Base-by-base conservation (phyloP, 2,329 filamentous ascomycete species). In the Huntiella omanensis region DNA sequence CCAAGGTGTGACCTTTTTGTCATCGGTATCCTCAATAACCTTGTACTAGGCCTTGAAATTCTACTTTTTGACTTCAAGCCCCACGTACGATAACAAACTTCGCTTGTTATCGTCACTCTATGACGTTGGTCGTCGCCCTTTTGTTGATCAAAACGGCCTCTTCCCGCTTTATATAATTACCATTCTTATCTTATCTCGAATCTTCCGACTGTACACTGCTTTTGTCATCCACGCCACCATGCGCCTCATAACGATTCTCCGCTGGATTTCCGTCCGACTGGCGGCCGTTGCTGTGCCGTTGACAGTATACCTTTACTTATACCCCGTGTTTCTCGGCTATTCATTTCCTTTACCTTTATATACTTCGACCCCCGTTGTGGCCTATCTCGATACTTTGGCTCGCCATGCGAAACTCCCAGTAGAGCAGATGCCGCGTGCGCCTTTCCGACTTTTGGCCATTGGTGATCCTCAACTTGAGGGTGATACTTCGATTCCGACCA, bases 381-480 rank as follows among this genome's bases (percentile, higher is more conserved):
- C 51, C 33, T 50, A 48, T 36, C 36, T 52, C 32, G 42, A 51
- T 35, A 48, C 46, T 37, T 19, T 34, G 32, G 33, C 33, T 10
- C 51, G 51, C 12, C 51, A 51, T 45, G 38, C 43, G 1, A 46
- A 50, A 15, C 34, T 46, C 13, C 41, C 50, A 5, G 43, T 49
- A 7, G 16, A 34, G n/a, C 33, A 36, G 10, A 47, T 33, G 2
- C 41, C 45, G 43, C 55, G 54, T 55, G 83, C 85, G 3, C 84
- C 86, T 0, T 94, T 96, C 57, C 75, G 88, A 49, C 74, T 96
- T 3, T 77, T 96, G 11, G 77, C 86, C 1, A 73, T 96, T 16
- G 88, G 83, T 50, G 88, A 96, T 60, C 88, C 88, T 4, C 88
- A 96, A 60, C 73, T 96, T 46, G 88, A 96, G 63, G 88, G 88